Evolutionary conservation across 345 rosid genomes (phyloP).

Genomic region (Cardamine chenopodiifolia): DNA sequence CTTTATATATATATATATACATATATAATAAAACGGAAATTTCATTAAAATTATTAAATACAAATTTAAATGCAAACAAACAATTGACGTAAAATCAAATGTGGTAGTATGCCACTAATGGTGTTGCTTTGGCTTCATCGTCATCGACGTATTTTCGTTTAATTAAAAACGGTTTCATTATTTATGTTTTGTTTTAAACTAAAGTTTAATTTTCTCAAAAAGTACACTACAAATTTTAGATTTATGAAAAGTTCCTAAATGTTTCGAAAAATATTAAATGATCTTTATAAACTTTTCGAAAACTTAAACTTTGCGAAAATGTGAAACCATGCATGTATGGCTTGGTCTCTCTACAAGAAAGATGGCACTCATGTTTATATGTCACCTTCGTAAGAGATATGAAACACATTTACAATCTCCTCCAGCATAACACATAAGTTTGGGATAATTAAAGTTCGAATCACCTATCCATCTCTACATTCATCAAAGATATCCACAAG

Average conservation of each 20-base stretch:
- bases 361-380: neutral
- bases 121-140: conserved; percentile 4
- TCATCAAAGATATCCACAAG: neutral
- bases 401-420: neutral
- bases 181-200: neutral
- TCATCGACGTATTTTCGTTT: neutral
- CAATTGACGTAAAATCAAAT: neutral
- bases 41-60: neutral
- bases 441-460: neutral
- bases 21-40: neutral
- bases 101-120: neutral
- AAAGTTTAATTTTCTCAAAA: neutral
- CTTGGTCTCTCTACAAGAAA: neutral
- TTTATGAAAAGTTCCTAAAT: neutral
- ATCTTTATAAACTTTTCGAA: neutral
- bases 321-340: neutral
- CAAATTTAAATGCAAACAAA: neutral
- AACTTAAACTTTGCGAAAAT: neutral
- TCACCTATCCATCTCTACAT: neutral
- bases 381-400: neutral
- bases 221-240: neutral
- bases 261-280: neutral
- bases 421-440: neutral
- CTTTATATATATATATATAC: neutral
- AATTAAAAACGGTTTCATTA: too few relatives aligned